Evolutionary conservation across 2,329 filamentous ascomycete species (phyloP).

Genomic region (Dryadomyces sulphureus): DNA sequence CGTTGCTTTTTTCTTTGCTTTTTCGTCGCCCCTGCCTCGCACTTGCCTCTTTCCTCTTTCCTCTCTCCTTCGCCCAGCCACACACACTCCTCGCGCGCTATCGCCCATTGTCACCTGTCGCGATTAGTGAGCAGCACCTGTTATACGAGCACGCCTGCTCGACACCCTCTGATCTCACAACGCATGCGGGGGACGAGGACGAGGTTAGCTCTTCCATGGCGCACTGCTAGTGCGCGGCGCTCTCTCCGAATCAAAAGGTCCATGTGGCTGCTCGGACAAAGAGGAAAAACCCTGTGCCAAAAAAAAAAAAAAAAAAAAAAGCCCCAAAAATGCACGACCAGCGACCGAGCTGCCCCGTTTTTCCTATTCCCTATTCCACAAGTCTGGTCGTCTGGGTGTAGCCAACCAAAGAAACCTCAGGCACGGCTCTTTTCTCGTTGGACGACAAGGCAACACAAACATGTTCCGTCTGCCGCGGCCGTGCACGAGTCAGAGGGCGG

Average conservation of each 20-base stretch:
- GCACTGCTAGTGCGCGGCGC: neutral
- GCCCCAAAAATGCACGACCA: no score
- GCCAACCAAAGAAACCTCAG: neutral
- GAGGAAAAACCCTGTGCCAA: neutral
- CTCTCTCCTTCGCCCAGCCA: neutral
- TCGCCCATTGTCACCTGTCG: no score
- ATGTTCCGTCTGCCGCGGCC: neutral
- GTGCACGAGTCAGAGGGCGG: neutral
- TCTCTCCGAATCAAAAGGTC: neutral
- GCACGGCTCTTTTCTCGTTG: neutral
- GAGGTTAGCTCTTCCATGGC: neutral
- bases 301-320: neutral
- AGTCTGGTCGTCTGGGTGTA: neutral
- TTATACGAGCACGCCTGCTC: no score
- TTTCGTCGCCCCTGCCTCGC: no score
- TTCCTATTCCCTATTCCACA: neutral
- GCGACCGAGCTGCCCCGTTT: no score
- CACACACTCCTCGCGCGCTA: no score
- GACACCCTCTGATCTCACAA: neutral
- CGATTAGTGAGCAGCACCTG: no score
- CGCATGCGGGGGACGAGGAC: no score
- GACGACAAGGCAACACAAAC: neutral
- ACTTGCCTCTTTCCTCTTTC: neutral
- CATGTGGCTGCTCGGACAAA: no score
- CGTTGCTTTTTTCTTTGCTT: neutral